These are phyloP conservation scores for Vaccinium corymbosum DNA, from an alignment of 148 eudicot genomes.

Conservation along the genomic window DNA sequence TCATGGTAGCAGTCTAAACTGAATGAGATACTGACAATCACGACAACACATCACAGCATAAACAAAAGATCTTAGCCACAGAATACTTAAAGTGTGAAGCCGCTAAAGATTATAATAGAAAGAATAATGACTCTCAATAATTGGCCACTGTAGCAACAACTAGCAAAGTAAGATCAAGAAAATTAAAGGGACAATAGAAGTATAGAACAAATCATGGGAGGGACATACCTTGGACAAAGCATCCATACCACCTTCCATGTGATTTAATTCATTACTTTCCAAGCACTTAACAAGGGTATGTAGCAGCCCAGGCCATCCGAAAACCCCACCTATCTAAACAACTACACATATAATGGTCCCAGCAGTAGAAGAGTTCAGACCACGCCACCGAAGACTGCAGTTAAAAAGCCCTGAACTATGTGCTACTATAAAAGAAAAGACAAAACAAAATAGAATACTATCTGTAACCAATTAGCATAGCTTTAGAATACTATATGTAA, in stretches of 20 bases:
- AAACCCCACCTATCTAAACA: constrained; percentile 76
- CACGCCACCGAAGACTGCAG: not conserved
- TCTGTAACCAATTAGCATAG: too few relatives aligned
- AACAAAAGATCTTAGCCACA: not conserved
- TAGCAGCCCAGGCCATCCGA: constrained; percentile 87
- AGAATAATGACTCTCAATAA: not conserved
- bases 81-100: not conserved
- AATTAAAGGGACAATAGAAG: not conserved
- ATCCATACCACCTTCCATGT: constrained; percentile 99
- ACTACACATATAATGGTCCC: constrained; percentile 81
- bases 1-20: not conserved
- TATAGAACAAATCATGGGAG: not conserved
- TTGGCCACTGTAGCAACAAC: not conserved
- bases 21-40: not conserved
- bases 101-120: not conserved
- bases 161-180: not conserved
- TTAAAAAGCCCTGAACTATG: not conserved
- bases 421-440: not conserved
- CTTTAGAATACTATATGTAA: too few relatives aligned
- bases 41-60: not conserved
- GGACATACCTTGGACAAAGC: constrained; percentile 87
- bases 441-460: not conserved
- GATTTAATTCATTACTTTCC: constrained; percentile 76
- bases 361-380: constrained; percentile 33
- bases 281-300: constrained; percentile 69